Evolutionary conservation across 1,284 basidiomycete species (phyloP), one percentile per base, ranked within the genome.

Genomic region (Entoloma clypeatum): DNA sequence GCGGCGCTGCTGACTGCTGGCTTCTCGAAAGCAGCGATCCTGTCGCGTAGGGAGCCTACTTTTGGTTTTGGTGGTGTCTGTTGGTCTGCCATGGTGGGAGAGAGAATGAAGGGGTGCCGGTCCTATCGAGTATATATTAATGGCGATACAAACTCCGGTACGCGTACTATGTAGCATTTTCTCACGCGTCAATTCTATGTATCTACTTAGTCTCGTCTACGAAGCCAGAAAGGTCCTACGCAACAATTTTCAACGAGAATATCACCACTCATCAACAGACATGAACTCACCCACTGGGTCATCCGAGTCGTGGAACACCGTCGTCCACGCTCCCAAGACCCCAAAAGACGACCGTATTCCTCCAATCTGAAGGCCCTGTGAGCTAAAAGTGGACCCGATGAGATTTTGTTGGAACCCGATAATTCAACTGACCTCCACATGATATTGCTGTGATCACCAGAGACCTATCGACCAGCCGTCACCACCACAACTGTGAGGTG

Each of bases 11-110:
- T 27, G 39, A 55, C 41, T 23, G 61, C 56, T 19, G 75, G 63
- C 53, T 78, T 78, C 71, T 90, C 85, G 60, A 90, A 89, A 9
- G 83, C 85, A 11, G 86, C 86, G 61, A 90, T 89, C 56, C 86
- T 77, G 66, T 90, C 86, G 55, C 82, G 79, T 55, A 90, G 67
- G 7, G 87, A 89, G 26, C 83, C 81, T 19, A 74, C 69, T 57
- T 87, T 88, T 28, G 73, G 71, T 51, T 61, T 68, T 35, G 65
- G 56, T 5, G 64, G 58, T 18, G 57, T 51, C 30, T 56, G 44
- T 42, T 61, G 60, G 48, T 70, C 67, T 52, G 67, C 65, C 68
- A 71, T 71, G 37, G 39, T 16, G 34, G n/a, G 19, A 25, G 34
- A 18, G 39, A 32, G 35, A 35, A 45, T 35, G 29, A 50, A 38